Evolutionary conservation across 768 basidiomycete species (phyloP).

Genomic region (Rhodotorula sphaerocarpa): DNA sequence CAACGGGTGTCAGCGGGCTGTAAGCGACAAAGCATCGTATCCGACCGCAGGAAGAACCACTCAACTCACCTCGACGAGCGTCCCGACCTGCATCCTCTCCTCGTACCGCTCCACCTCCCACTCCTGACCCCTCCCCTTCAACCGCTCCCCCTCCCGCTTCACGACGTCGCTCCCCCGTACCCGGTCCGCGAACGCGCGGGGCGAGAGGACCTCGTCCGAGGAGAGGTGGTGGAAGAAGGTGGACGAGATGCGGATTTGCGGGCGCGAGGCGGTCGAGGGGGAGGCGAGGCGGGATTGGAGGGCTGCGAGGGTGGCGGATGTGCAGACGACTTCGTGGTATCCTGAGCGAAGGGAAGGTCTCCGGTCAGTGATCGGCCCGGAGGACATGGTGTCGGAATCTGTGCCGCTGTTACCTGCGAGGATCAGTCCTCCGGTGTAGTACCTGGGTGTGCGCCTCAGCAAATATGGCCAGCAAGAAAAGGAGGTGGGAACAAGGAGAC

Average conservation of each 20-base stretch:
- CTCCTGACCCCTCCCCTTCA: conserved; percentile 45
- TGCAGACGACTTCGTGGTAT: conserved; percentile 90
- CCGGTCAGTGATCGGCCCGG: neutral
- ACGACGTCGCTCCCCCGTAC: conserved; percentile 51
- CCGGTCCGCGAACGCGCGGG: conserved; percentile 67
- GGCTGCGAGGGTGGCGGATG: conserved; percentile 63
- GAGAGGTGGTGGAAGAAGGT: conserved; percentile 67
- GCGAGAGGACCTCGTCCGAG: conserved; percentile 51
- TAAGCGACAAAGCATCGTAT: too few relatives aligned
- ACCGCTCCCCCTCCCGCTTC: conserved; percentile 47
- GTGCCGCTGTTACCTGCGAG: conserved; percentile 52
- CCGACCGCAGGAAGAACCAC: conserved; percentile 50
- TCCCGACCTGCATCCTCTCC: conserved; percentile 73
- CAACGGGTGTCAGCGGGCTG: neutral
- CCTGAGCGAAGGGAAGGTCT: conserved; percentile 45
- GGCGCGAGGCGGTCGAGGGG: conserved; percentile 56
- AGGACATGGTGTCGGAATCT: too few relatives aligned
- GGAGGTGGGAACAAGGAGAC: conserved; percentile 44
- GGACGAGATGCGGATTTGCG: conserved; percentile 86
- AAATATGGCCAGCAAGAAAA: neutral
- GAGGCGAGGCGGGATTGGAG: conserved; percentile 56
- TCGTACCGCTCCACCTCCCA: conserved; percentile 46
- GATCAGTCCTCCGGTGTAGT: conserved; percentile 54
- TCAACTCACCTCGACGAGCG: conserved; percentile 59
- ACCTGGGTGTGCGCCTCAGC: conserved; percentile 10